These are phyloP conservation scores for Pseudofabraea citricarpa DNA, from an alignment of 2,329 filamentous ascomycete species.

Conservation along the genomic window DNA sequence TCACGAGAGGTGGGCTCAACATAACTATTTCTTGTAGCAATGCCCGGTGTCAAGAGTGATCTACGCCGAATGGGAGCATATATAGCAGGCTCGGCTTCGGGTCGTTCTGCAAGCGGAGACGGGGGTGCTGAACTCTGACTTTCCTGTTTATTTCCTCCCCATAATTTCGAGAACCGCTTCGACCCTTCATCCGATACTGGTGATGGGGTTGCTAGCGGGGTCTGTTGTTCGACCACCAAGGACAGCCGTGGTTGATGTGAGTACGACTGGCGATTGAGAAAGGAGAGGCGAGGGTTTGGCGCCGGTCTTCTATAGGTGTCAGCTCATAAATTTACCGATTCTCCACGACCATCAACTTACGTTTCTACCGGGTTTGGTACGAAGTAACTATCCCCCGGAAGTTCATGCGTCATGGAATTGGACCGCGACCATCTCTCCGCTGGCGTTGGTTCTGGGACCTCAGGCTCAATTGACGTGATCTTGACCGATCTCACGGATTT, in stretches of 20 bases:
- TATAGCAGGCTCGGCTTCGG: conserved; percentile 1
- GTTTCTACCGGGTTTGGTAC: neutral
- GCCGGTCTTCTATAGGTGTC: conserved; percentile 8
- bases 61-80: conserved; percentile 24
- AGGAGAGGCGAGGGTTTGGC: conserved; percentile 5
- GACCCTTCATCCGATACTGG: conserved; percentile 5
- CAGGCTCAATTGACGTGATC: conserved; percentile 2
- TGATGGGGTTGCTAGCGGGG: conserved; percentile 14
- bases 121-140: conserved; percentile 14
- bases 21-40: conserved; percentile 23
- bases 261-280: neutral
- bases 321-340: too few species aligned
- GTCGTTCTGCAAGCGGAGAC: neutral
- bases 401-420: conserved; percentile 2
- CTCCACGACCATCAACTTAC: too few species aligned
- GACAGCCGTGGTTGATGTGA: conserved; percentile 19
- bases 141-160: conserved; percentile 10
- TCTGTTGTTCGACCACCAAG: conserved; percentile 18
- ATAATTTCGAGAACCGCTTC: conserved; percentile 3
- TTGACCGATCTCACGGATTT: conserved; percentile 2
- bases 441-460: conserved; percentile 6
- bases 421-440: conserved; percentile 3
- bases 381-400: neutral
- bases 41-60: conserved; percentile 25
- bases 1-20: conserved; percentile 11